phyloP scores from a whole-genome alignment of 805 yeast species.

The Suhomyces prunicola region DNA sequence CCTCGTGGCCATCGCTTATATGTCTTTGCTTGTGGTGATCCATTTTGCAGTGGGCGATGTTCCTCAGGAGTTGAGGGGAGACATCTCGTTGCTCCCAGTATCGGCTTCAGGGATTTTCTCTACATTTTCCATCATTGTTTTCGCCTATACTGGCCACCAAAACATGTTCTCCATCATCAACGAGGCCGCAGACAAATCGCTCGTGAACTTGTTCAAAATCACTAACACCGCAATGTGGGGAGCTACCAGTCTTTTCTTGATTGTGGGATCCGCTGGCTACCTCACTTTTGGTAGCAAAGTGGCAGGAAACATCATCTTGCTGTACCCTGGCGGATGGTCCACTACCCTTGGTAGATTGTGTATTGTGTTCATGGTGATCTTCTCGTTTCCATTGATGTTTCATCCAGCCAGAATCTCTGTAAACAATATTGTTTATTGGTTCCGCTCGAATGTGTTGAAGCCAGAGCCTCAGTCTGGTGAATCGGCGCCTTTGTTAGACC shows the following conservation, averaged over 20 bases:
- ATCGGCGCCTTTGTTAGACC: constrained; percentile 12
- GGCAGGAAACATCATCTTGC: constrained; percentile 72
- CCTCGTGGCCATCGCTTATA: constrained; percentile 72
- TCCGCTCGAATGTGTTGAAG: constrained; percentile 15
- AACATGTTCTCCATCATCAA: constrained; percentile 88
- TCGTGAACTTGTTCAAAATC: constrained; percentile 44
- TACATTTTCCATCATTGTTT: constrained; percentile 86
- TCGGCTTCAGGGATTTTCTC: constrained; percentile 51
- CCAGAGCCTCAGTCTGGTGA: constrained; percentile 2
- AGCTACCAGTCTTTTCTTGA: constrained; percentile 60
- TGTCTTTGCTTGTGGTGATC: constrained; percentile 67
- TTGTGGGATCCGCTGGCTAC: constrained; percentile 82
- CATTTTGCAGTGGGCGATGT: constrained; percentile 65
- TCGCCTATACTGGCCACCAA: constrained; percentile 95
- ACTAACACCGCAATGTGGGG: constrained; percentile 52
- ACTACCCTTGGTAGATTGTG: constrained; percentile 78
- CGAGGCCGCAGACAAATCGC: constrained; percentile 61
- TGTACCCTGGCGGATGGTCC: constrained; percentile 65
- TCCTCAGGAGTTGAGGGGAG: constrained; percentile 26
- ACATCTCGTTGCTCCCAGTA: constrained; percentile 31
- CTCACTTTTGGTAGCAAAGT: constrained; percentile 82
- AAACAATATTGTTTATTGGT: constrained; percentile 63
- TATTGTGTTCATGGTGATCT: constrained; percentile 73
- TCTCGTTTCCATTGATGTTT: constrained; percentile 86
- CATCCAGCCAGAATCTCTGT: constrained; percentile 87